These are phyloP conservation scores for Nakazawaea pomicola DNA, from an alignment of 805 yeast genomes.

Conservation along the genomic window DNA sequence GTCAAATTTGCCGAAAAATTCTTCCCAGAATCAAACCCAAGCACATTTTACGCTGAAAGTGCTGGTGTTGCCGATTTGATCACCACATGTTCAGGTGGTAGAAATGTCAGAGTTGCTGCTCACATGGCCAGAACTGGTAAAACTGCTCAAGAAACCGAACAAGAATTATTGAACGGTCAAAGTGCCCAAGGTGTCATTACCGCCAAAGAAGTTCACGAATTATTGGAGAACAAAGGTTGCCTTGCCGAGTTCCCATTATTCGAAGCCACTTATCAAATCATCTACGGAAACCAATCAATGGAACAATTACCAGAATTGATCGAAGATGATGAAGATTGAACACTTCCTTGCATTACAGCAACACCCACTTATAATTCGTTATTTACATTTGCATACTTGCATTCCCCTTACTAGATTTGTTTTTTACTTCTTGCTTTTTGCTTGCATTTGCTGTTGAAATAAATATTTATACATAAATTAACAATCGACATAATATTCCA, in stretches of 20 bases:
- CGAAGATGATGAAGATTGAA: slow-evolving; percentile 35
- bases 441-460: too few species aligned
- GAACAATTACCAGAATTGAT: slow-evolving; percentile 69
- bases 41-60: slow-evolving; percentile 87
- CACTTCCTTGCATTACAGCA: too few species aligned
- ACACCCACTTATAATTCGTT: too few species aligned
- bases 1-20: slow-evolving; percentile 79
- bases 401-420: too few species aligned
- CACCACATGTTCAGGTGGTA: slow-evolving; percentile 96
- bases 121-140: slow-evolving; percentile 79
- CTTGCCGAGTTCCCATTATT: slow-evolving; percentile 76
- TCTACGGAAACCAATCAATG: slow-evolving; percentile 70
- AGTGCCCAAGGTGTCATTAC: slow-evolving; percentile 95
- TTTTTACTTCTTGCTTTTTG: too few species aligned
- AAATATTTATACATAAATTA: too few species aligned
- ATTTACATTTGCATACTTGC: too few species aligned
- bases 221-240: slow-evolving; percentile 50
- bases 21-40: slow-evolving; percentile 67
- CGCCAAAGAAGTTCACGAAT: slow-evolving; percentile 84
- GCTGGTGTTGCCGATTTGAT: slow-evolving; percentile 98
- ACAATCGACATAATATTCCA: too few species aligned
- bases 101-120: slow-evolving; percentile 89
- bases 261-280: slow-evolving; percentile 75
- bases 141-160: slow-evolving; percentile 77
- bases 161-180: slow-evolving; percentile 86